Evolutionary conservation across 345 rosid species (phyloP).

Genomic region (Carallia pectinifolia): DNA sequence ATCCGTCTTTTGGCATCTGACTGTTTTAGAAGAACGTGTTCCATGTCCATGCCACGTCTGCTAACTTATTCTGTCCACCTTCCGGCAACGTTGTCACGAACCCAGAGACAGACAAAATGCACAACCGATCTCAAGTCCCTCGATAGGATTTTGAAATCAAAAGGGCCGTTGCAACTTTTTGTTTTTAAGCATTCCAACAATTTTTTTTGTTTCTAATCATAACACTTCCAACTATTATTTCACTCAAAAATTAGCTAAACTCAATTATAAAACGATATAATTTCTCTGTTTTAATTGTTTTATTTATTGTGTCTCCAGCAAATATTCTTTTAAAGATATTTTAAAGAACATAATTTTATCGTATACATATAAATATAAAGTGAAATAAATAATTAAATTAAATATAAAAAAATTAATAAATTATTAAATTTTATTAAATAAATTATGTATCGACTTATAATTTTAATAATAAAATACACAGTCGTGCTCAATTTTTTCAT

Average conservation of each 20-base stretch:
- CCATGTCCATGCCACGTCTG: conserved; percentile 10
- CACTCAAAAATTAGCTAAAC: neutral
- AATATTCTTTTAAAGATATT: too few relatives aligned
- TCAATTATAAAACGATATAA: too few relatives aligned
- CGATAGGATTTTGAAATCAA: conserved; percentile 58
- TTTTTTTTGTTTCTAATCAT: conserved; percentile 1
- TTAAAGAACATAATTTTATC: too few relatives aligned
- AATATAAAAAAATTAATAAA: too few relatives aligned
- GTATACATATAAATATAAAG: too few relatives aligned
- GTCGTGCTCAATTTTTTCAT: too few relatives aligned
- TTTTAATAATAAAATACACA: too few relatives aligned
- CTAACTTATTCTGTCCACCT: neutral
- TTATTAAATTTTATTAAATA: too few relatives aligned
- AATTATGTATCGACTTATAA: too few relatives aligned
- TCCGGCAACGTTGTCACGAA: neutral
- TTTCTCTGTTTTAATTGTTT: too few relatives aligned
- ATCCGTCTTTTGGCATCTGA: neutral
- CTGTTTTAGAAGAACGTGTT: neutral
- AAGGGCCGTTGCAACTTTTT: conserved; percentile 59
- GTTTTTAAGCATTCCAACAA: neutral
- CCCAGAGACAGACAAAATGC: conserved; percentile 7
- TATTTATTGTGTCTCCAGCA: too few relatives aligned
- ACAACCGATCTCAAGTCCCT: neutral
- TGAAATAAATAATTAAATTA: too few relatives aligned
- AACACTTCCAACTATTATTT: neutral